Conservation (phyloP, 768 basidiomycete genomes). For the Amanita exitialis region DNA sequence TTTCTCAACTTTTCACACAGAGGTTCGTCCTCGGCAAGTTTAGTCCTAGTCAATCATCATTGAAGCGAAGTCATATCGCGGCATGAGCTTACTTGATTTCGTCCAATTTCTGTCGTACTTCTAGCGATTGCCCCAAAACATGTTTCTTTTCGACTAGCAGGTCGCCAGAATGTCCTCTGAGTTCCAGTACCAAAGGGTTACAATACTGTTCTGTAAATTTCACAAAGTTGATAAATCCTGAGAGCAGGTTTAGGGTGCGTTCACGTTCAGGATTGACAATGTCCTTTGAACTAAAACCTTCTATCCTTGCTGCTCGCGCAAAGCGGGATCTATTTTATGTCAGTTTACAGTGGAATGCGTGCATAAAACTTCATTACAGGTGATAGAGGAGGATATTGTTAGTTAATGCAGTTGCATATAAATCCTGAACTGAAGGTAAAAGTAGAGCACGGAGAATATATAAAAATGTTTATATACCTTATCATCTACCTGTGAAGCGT, state of each 20-base stretch:
- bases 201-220: constrained; percentile 77
- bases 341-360: constrained; percentile 1
- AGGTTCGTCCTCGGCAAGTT: constrained; percentile 62
- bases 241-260: constrained; percentile 67
- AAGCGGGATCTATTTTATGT: constrained; percentile 44
- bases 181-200: constrained; percentile 45
- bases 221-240: constrained; percentile 89
- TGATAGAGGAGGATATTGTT: constrained; percentile 63
- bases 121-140: constrained; percentile 34
- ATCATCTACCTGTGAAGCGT: constrained; percentile 39
- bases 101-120: constrained; percentile 41
- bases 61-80: not conserved
- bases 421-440: constrained; percentile 35
- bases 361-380: constrained; percentile 32
- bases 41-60: constrained; percentile 31
- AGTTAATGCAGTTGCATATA: constrained; percentile 48
- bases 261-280: constrained; percentile 62
- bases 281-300: constrained; percentile 72
- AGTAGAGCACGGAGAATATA: not conserved
- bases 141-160: constrained; percentile 55
- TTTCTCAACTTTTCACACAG: constrained; percentile 45
- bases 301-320: constrained; percentile 61
- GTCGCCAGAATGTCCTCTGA: constrained; percentile 49
- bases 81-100: constrained; percentile 40
- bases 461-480: constrained; percentile 29